Conservation (phyloP, 2,329 filamentous ascomycete genomes). For the Dothideomycetidae sp. region DNA sequence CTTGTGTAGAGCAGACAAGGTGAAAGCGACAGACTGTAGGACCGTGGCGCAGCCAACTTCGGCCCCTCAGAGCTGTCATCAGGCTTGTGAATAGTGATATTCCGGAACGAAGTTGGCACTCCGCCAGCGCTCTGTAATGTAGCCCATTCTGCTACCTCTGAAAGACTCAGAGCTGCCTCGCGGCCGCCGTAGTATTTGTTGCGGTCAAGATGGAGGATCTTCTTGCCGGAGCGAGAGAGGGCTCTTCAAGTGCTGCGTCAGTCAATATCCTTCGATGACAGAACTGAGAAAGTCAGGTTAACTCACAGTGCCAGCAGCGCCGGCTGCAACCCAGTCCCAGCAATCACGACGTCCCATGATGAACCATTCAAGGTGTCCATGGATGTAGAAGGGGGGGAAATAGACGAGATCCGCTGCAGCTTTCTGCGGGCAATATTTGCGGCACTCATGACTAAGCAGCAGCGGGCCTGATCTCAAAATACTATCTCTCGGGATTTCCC, state of each 20-base stretch:
- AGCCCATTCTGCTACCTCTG: constrained; percentile 68
- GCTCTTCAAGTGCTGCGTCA: constrained; percentile 63
- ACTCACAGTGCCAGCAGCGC: constrained; percentile 41
- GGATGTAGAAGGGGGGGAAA: constrained; percentile 9
- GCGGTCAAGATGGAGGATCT: constrained; percentile 75
- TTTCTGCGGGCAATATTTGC: constrained; percentile 2
- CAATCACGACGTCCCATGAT: constrained; percentile 39
- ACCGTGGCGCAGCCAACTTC: constrained; percentile 47
- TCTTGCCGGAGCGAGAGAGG: constrained; percentile 82
- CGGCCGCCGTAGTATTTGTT: constrained; percentile 79
- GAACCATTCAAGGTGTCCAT: constrained; percentile 38
- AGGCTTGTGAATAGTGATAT: constrained; percentile 23
- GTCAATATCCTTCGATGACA: constrained; percentile 44
- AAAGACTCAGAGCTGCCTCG: constrained; percentile 72
- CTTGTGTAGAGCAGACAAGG: constrained; percentile 78
- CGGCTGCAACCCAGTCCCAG: constrained; percentile 38
- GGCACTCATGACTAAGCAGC: constrained; percentile 9
- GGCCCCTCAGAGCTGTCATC: constrained; percentile 15
- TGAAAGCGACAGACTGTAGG: constrained; percentile 71
- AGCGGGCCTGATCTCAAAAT: not conserved
- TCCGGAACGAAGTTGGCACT: constrained; percentile 14
- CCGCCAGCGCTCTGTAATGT: constrained; percentile 23
- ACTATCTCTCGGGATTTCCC: constrained; percentile 2
- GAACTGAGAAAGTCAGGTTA: constrained; percentile 9
- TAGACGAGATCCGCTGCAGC: constrained; percentile 1